Conservation (phyloP, 78 protist species). For the Neovahlkampfia damariscottae region DNA sequence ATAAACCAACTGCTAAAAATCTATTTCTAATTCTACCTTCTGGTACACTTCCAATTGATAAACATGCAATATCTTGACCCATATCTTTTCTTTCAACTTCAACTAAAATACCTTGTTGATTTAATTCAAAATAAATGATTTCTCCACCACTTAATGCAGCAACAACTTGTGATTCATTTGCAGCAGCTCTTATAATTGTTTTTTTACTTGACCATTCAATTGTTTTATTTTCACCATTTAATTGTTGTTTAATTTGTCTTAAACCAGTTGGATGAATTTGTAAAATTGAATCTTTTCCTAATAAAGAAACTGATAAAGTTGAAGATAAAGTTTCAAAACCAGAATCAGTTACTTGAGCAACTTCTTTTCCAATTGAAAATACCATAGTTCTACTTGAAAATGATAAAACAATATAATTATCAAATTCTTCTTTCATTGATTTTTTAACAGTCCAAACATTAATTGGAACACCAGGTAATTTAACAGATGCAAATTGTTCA, state of each 20-base stretch:
- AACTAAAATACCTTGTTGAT: conserved; percentile 45
- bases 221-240: too few relatives aligned
- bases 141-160: conserved; percentile 71
- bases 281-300: conserved; percentile 74
- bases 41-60: conserved; percentile 72
- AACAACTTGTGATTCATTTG: conserved; percentile 60
- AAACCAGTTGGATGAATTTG: conserved; percentile 75
- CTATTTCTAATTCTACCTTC: conserved; percentile 44
- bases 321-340: conserved; percentile 60
- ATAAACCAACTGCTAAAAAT: conserved; percentile 49
- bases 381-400: conserved; percentile 76
- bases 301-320: conserved; percentile 42
- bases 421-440: background rate
- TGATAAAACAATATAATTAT: conserved; percentile 57
- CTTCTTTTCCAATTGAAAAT: conserved; percentile 72
- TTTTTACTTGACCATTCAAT: conserved; percentile 66
- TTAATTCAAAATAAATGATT: conserved; percentile 89
- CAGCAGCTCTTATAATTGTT: conserved; percentile 29
- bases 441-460: conserved; percentile 54
- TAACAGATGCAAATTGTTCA: conserved; percentile 49
- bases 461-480: conserved; percentile 64
- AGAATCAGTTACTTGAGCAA: conserved; percentile 67
- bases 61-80: conserved; percentile 40
- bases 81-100: conserved; percentile 55
- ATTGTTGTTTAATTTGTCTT: conserved; percentile 51